These are phyloP conservation scores for Chimonanthus praecox DNA, from an alignment of 164 flowering plant species.

Conservation along the genomic window DNA sequence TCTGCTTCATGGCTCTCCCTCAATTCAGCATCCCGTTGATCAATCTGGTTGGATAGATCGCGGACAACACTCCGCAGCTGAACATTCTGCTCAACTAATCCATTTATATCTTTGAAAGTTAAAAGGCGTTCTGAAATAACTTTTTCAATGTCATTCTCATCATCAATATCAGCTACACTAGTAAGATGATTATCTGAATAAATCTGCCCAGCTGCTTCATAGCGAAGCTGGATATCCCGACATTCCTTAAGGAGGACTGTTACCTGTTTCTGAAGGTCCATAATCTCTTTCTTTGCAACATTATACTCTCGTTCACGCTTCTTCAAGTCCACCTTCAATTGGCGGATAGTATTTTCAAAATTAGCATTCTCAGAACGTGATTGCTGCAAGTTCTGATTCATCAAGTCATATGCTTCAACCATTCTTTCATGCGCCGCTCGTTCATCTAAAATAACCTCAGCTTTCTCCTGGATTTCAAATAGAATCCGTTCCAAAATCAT, in stretches of 20 bases:
- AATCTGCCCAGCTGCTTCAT: conserved; percentile 40
- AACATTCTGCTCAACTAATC: conserved; percentile 93
- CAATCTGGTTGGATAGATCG: conserved; percentile 63
- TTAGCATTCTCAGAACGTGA: conserved; percentile 51
- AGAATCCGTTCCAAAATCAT: conserved; percentile 72
- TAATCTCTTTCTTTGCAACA: conserved; percentile 60
- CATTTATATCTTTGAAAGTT: conserved; percentile 80
- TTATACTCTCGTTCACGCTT: conserved; percentile 66
- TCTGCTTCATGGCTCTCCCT: conserved; percentile 70
- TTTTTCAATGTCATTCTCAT: conserved; percentile 46
- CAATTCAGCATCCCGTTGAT: conserved; percentile 46
- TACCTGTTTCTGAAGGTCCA: conserved; percentile 86
- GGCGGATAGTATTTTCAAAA: conserved; percentile 50
- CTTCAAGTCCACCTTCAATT: conserved; percentile 72
- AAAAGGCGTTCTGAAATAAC: conserved; percentile 52
- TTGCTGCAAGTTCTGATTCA: conserved; percentile 67
- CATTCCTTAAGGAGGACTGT: conserved; percentile 90
- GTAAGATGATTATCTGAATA: conserved; percentile 21
- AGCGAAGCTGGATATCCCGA: conserved; percentile 79
- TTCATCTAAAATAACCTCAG: conserved; percentile 71
- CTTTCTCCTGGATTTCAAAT: conserved; percentile 84
- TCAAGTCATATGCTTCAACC: conserved; percentile 66
- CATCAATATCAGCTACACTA: conserved; percentile 17
- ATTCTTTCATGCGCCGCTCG: conserved; percentile 87
- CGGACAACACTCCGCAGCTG: conserved; percentile 81